These are phyloP conservation scores for Wickerhamiella lipophila DNA, from an alignment of 805 yeast genomes.

Conservation along the genomic window DNA sequence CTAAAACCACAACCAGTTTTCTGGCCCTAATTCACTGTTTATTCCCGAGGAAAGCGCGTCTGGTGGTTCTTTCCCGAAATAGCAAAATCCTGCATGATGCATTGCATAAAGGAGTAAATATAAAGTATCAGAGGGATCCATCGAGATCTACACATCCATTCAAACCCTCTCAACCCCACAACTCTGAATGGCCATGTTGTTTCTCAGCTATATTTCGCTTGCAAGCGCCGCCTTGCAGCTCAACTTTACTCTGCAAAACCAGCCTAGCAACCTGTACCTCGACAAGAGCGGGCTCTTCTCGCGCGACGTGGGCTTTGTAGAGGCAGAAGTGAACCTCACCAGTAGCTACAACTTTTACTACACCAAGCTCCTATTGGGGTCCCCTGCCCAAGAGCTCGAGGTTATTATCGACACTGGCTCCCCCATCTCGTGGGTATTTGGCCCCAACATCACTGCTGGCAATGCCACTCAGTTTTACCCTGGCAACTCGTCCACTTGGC, in stretches of 20 bases:
- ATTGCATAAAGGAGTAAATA: slow-evolving; percentile 9
- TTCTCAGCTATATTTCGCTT: not conserved
- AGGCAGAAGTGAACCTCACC: slow-evolving; percentile 19
- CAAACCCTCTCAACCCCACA: too few relatives aligned
- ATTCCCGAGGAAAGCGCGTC: not conserved
- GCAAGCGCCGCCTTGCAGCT: slow-evolving; percentile 7
- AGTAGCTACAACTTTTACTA: slow-evolving; percentile 29
- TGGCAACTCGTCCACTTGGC: slow-evolving; percentile 25
- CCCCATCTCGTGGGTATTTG: slow-evolving; percentile 38
- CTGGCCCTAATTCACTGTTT: not conserved
- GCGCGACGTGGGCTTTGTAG: slow-evolving; percentile 7
- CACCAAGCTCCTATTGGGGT: slow-evolving; percentile 30
- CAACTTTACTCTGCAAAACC: slow-evolving; percentile 7
- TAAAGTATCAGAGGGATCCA: not conserved
- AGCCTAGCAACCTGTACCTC: not conserved
- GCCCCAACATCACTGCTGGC: slow-evolving; percentile 23
- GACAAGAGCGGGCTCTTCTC: not conserved
- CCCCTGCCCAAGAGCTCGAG: slow-evolving; percentile 33
- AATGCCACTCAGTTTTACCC: slow-evolving; percentile 23
- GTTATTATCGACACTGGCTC: slow-evolving; percentile 40
- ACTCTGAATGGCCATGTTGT: not conserved
- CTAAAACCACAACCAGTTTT: not conserved
- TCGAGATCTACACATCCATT: not conserved
- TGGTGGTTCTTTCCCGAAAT: slow-evolving; percentile 1
- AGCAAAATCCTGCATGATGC: slow-evolving; percentile 5